Conservation (phyloP, 2,329 filamentous ascomycete genomes). For the Clathrospora elynae region DNA sequence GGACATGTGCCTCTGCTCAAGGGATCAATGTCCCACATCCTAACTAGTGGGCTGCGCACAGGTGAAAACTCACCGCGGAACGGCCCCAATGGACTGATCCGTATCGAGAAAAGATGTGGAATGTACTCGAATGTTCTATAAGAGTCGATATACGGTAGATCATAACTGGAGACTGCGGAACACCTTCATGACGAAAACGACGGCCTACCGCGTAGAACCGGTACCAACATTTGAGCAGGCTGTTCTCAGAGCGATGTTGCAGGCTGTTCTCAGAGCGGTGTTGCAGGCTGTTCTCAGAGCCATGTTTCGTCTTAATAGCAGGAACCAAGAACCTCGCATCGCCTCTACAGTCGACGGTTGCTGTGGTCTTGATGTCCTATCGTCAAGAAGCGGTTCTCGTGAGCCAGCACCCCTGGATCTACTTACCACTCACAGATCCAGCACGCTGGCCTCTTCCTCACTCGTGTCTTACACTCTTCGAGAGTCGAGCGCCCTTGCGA, state of each 20-base stretch:
- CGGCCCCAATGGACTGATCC: constrained; percentile 16
- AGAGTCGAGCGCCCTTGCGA: background rate
- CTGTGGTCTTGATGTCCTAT: constrained; percentile 2
- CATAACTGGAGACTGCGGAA: no score
- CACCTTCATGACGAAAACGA: no score
- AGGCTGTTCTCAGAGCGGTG: background rate
- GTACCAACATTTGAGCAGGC: no score
- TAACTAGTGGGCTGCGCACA: no score
- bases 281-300: constrained; percentile 11
- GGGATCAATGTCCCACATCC: no score
- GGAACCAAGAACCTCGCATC: constrained; percentile 1
- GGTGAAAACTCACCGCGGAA: no score
- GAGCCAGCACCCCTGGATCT: no score
- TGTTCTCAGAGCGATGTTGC: no score
- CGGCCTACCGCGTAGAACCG: no score
- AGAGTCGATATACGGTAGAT: no score
- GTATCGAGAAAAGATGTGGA: constrained; percentile 10
- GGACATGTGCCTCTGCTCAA: no score
- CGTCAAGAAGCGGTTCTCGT: background rate
- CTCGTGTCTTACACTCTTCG: background rate
- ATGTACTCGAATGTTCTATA: no score
- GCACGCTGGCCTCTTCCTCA: background rate
- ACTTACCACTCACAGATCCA: background rate
- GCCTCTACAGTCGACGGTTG: constrained; percentile 1
- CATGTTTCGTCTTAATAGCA: constrained; percentile 5